phyloP scores from a whole-genome alignment of 169 alveolate genomes.

The Theileria luwenshuni region DNA sequence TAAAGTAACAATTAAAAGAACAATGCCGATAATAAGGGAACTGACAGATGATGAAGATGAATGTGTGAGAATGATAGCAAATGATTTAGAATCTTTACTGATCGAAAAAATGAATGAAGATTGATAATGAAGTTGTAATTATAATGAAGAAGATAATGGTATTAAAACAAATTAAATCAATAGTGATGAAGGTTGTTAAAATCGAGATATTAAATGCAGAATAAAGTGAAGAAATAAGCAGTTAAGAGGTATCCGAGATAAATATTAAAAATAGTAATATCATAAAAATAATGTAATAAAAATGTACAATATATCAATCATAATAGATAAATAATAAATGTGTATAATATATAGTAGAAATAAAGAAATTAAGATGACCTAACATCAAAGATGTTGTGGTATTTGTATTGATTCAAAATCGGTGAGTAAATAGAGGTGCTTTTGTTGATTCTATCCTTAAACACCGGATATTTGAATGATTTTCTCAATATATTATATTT shows the following conservation, averaged over 20 bases:
- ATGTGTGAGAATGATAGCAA: slow-evolving; percentile 42
- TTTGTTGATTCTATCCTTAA: slow-evolving; percentile 31
- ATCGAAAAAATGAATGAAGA: slow-evolving; percentile 35
- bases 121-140: slow-evolving; percentile 9
- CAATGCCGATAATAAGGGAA: slow-evolving; percentile 65
- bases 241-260: background rate
- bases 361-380: background rate
- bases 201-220: background rate
- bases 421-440: background rate
- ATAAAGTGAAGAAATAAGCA: background rate
- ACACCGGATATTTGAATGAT: slow-evolving; percentile 42
- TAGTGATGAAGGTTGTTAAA: background rate
- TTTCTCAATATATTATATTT: slow-evolving; percentile 16
- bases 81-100: slow-evolving; percentile 28
- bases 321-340: background rate
- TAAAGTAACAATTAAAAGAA: slow-evolving; percentile 37
- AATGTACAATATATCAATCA: background rate
- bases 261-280: background rate
- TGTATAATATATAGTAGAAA: background rate
- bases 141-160: background rate
- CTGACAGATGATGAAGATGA: slow-evolving; percentile 56
- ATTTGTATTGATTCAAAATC: background rate
- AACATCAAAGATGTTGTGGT: slow-evolving; percentile 22
- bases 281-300: background rate
- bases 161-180: background rate